Conservation (phyloP, 169 alveolate genomes). For the Plasmodium gonderi region DNA sequence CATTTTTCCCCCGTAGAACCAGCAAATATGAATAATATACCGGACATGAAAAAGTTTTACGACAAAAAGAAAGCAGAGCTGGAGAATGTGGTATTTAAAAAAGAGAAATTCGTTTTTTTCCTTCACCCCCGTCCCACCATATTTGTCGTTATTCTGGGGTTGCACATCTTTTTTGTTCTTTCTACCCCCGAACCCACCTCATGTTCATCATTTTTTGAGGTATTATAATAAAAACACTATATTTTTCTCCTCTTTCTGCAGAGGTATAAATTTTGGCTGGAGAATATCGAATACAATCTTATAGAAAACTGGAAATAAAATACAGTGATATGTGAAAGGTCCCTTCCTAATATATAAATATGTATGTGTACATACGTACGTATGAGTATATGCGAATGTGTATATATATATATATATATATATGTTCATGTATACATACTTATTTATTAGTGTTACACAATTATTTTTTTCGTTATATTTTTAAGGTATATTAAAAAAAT, state of each 20-base stretch:
- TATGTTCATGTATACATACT: not conserved
- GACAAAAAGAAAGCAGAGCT: constrained; percentile 65
- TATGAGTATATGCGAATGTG: not conserved
- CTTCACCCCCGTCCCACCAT: not conserved
- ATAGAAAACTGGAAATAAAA: constrained; percentile 44
- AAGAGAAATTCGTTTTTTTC: not conserved
- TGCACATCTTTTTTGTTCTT: not conserved
- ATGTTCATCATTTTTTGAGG: not conserved
- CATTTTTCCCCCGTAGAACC: constrained; percentile 22
- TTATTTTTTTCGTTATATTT: not conserved
- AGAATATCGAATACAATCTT: constrained; percentile 62
- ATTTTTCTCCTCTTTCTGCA: constrained; percentile 3
- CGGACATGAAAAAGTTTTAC: constrained; percentile 44
- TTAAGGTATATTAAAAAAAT: not conserved
- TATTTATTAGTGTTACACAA: not conserved
- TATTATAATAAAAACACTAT: not conserved
- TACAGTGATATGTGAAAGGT: not conserved
- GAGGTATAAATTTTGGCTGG: constrained; percentile 71
- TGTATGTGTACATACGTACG: not conserved
- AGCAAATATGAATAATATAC: constrained; percentile 20
- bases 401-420: not conserved
- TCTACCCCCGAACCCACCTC: not conserved
- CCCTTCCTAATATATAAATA: not conserved
- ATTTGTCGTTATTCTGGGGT: not conserved
- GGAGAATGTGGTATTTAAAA: constrained; percentile 51